These are phyloP conservation scores for Torulaspora franciscae DNA, from an alignment of 805 yeast species.

Conservation along the genomic window DNA sequence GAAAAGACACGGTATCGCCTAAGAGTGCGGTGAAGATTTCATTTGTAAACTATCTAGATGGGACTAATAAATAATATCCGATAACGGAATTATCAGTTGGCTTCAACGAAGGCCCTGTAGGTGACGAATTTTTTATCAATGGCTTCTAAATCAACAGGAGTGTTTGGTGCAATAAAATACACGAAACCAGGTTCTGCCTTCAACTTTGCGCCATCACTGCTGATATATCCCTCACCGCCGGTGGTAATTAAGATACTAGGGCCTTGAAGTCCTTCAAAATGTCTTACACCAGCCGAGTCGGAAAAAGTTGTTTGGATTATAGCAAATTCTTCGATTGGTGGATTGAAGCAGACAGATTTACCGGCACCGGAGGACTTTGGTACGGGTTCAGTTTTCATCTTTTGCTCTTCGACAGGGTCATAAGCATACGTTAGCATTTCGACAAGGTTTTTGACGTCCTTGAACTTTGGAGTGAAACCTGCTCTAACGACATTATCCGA, in stretches of 20 bases:
- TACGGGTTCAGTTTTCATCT: conserved; percentile 59
- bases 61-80: conserved; percentile 4
- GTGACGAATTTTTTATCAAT: conserved; percentile 57
- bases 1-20: conserved; percentile 38
- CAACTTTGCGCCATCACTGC: conserved; percentile 40
- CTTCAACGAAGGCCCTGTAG: conserved; percentile 89
- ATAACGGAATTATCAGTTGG: conserved; percentile 27
- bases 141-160: conserved; percentile 56
- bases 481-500: conserved; percentile 97
- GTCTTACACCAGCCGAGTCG: conserved; percentile 43
- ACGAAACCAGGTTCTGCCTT: conserved; percentile 67
- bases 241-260: conserved; percentile 86
- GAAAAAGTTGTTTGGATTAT: conserved; percentile 78
- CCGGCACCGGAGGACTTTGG: conserved; percentile 62
- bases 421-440: conserved; percentile 85
- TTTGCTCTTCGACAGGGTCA: conserved; percentile 88
- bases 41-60: conserved; percentile 6
- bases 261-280: conserved; percentile 62
- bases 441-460: conserved; percentile 87
- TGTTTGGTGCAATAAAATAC: conserved; percentile 77
- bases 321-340: conserved; percentile 95
- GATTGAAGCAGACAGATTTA: conserved; percentile 68
- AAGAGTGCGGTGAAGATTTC: conserved; percentile 2
- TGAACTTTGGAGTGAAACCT: conserved; percentile 98
- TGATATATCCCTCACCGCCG: conserved; percentile 66